A percentile compares a stretch with the other conserved stretches of the same genome.
phyloP scores from a whole-genome alignment of 2,329 filamentous ascomycete species.

The Trichoderma sp. region DNA sequence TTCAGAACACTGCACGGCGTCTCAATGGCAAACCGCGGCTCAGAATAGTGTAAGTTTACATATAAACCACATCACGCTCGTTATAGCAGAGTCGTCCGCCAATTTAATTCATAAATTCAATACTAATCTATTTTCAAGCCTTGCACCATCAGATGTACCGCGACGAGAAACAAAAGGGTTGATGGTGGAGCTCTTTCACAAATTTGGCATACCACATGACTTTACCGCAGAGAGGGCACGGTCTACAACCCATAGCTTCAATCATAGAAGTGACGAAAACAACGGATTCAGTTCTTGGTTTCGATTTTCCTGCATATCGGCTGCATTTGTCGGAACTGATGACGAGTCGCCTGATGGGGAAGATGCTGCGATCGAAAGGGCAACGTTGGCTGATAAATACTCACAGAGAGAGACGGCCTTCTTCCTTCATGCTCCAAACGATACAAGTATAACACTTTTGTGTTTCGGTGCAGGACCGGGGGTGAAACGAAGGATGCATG shows the following conservation, averaged over 20 bases:
- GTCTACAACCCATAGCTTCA: conserved; percentile 36
- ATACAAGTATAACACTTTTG: conserved; percentile 23
- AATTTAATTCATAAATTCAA: not conserved
- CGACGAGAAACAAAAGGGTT: conserved; percentile 24
- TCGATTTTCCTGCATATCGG: conserved; percentile 27
- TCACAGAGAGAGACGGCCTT: conserved; percentile 30
- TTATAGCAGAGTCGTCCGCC: not conserved
- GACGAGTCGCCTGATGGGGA: not conserved
- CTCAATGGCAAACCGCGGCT: conserved; percentile 27
- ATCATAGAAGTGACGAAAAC: conserved; percentile 24
- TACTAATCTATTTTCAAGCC: conserved; percentile 20
- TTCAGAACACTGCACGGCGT: conserved; percentile 24
- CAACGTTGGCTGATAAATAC: conserved; percentile 26
- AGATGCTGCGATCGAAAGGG: not conserved
- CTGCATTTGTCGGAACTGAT: not conserved
- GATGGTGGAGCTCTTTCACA: conserved; percentile 30
- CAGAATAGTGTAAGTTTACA: conserved; percentile 30
- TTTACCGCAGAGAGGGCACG: conserved; percentile 32
- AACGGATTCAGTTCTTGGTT: conserved; percentile 34
- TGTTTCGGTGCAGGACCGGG: conserved; percentile 28
- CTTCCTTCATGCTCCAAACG: conserved; percentile 26
- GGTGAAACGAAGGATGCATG: conserved; percentile 25
- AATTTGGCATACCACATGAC: conserved; percentile 31
- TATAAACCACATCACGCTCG: not conserved
- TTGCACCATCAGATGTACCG: conserved; percentile 31